A percentile compares a stretch with the other conserved stretches of the same genome.
Evolutionary conservation across 305 asterid species (phyloP).

Genomic region (Striga hermonthica): DNA sequence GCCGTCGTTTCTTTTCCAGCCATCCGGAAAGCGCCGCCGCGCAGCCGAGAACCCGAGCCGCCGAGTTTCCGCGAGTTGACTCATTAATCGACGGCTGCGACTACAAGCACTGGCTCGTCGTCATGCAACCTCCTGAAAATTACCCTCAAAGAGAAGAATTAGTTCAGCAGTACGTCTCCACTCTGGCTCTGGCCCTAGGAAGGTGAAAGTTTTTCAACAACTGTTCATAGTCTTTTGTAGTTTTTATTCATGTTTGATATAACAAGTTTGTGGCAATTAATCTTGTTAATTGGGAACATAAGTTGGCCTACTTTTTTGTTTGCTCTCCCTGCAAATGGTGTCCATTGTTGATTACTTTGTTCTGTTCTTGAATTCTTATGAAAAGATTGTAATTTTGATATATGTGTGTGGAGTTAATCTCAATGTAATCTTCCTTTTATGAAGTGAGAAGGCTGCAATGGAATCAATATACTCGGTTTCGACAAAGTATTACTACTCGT

Average conservation of each 20-base stretch:
- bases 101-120: slow-evolving; percentile 46
- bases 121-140: slow-evolving; percentile 8
- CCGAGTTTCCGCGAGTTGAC: background rate
- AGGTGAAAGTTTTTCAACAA: background rate
- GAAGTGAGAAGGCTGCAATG: slow-evolving; percentile 53
- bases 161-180: slow-evolving; percentile 34
- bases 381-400: background rate
- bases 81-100: slow-evolving; percentile 43
- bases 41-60: slow-evolving; percentile 16
- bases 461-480: slow-evolving; percentile 50
- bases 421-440: slow-evolving; percentile 14
- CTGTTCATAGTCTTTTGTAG: too few relatives aligned
- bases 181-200: slow-evolving; percentile 30
- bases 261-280: too few relatives aligned
- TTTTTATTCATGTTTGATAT: too few relatives aligned
- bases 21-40: slow-evolving; percentile 10
- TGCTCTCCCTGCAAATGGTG: background rate
- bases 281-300: too few relatives aligned
- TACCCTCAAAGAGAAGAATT: slow-evolving; percentile 29
- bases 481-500: slow-evolving; percentile 53
- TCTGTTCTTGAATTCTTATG: background rate
- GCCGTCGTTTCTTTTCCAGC: slow-evolving; percentile 28
- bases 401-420: background rate
- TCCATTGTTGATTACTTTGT: background rate
- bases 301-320: background rate